Evolutionary conservation across 163 green algal species (phyloP), one percentile per base, ranked within the genome.

Genomic region (Scenedesmus sp.): DNA sequence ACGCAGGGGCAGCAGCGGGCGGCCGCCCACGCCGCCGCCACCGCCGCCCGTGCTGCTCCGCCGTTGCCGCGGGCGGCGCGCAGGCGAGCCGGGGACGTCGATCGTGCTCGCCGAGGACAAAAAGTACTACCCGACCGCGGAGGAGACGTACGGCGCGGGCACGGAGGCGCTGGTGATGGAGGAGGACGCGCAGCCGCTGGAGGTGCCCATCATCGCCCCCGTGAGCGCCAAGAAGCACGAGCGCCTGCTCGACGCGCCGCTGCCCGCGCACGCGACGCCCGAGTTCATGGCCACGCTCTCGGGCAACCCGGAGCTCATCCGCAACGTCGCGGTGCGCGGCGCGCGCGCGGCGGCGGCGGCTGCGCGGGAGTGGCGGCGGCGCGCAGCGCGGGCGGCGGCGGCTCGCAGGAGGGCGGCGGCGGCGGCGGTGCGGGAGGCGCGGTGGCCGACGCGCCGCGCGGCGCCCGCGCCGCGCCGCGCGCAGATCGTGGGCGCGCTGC

Each of bases 81-180:
- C n/a, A n/a, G n/a, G n/a, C n/a, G 84, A 83, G 9, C 84, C 83
- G 26, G 82, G 86, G 44, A 88, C 74, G 39, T 73, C 87, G 24
- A 84, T 99, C 2, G 92, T 99, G 2, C 87, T 99, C n/a, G 90
- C 96, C 29, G 97, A 99, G 82, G 97, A 99, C 89, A 99, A 99
- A 60, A 98, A 99, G 88, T 98, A 99, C 82, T 99, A 99, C 85
- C 93, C 97, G 10, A 94, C 89, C n/a, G 97, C 97, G 3, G 93
- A 98, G 60, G 97, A 99, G 84, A 88, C 92, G 3, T 98, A 95
- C 71, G 94, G 95, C 4, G 72, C 79, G 50, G 96, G 92, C 18
- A 96, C 95, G 31, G 96, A 99, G 86, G 96, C 96, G 9, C 87
- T 99, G 53, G 95, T 99, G 13, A 94, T 97, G 93, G 97, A 99